Percentiles rank a stretch among this genome's conserved stretches.
phyloP scores from a whole-genome alignment of 2,329 filamentous ascomycete genomes.

The Apiospora koreana region DNA sequence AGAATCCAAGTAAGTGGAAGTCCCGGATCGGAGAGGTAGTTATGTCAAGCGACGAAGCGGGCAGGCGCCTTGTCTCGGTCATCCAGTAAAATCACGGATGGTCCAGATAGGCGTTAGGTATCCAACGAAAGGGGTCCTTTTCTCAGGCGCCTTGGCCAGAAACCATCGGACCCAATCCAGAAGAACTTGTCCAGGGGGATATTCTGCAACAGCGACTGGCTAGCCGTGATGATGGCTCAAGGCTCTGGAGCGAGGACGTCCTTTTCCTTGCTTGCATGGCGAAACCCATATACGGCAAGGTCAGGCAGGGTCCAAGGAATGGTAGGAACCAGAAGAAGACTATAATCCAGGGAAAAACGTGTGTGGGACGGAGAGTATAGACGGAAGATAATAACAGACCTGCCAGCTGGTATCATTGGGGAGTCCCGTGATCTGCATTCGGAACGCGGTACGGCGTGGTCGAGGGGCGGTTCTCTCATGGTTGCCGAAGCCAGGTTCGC shows the following conservation, averaged over 20 bases:
- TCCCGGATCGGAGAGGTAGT: conserved; percentile 47
- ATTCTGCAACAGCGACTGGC: conserved; percentile 8
- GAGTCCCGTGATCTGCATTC: conserved; percentile 97
- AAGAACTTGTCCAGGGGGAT: conserved; percentile 17
- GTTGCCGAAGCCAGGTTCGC: conserved; percentile 46
- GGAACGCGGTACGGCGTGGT: conserved; percentile 89
- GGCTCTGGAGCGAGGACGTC: conserved; percentile 17
- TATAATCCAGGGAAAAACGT: conserved; percentile 26
- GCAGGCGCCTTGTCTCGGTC: conserved; percentile 19
- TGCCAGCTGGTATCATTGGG: conserved; percentile 99
- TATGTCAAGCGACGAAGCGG: conserved; percentile 28
- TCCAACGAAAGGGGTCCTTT: conserved; percentile 29
- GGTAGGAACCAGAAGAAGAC: conserved; percentile 18
- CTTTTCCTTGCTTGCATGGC: conserved; percentile 28
- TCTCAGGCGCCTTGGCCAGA: conserved; percentile 32
- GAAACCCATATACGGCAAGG: conserved; percentile 27
- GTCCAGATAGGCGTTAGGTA: conserved; percentile 20
- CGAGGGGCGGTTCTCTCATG: conserved; percentile 65
- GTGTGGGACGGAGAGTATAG: conserved; percentile 42
- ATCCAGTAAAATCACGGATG: conserved; percentile 20
- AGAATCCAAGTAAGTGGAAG: conserved; percentile 78
- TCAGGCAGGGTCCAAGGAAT: conserved; percentile 19
- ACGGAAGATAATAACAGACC: conserved; percentile 77
- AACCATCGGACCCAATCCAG: conserved; percentile 27
- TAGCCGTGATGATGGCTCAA: conserved; percentile 2